These are phyloP conservation scores for Tuber magnatum DNA, from an alignment of 495 filamentous ascomycete species.

Conservation along the genomic window DNA sequence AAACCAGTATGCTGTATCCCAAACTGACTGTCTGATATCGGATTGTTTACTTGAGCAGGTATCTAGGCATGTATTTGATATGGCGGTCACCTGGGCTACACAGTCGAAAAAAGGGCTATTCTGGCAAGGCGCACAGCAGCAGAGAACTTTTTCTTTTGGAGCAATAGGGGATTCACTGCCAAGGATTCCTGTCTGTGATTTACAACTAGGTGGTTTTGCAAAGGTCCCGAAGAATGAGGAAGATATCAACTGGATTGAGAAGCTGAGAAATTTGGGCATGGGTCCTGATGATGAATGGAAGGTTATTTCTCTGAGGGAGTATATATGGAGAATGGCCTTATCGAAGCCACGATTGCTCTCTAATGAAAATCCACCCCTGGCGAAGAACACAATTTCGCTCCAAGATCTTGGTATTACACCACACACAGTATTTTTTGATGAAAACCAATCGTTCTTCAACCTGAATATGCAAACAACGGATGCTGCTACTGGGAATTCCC, in stretches of 20 bases:
- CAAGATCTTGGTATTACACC: constrained; percentile 64
- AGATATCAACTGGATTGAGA: constrained; percentile 87
- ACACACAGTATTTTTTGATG: constrained; percentile 89
- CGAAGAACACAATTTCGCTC: constrained; percentile 65
- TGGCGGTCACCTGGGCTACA: constrained; percentile 76
- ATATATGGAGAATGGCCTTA: constrained; percentile 77
- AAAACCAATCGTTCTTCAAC: constrained; percentile 46
- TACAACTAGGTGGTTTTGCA: constrained; percentile 43
- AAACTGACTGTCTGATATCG: constrained; percentile 41
- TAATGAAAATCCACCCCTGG: constrained; percentile 43
- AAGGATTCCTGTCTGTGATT: constrained; percentile 42
- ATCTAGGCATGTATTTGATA: constrained; percentile 68
- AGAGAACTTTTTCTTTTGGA: constrained; percentile 59
- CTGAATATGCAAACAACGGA: constrained; percentile 17
- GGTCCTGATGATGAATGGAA: constrained; percentile 80
- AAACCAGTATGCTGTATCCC: constrained; percentile 48
- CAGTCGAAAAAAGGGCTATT: constrained; percentile 73
- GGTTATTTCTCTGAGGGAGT: constrained; percentile 74
- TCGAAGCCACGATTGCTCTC: constrained; percentile 57
- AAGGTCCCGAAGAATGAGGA: constrained; percentile 73
- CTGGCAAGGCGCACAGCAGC: constrained; percentile 67
- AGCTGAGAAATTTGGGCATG: constrained; percentile 78
- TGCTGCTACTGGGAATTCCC: constrained; percentile 42
- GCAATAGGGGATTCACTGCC: constrained; percentile 47
- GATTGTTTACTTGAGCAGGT: constrained; percentile 23